phyloP scores from a whole-genome alignment of 2,329 filamentous ascomycete species.

The Xylaria sp. region DNA sequence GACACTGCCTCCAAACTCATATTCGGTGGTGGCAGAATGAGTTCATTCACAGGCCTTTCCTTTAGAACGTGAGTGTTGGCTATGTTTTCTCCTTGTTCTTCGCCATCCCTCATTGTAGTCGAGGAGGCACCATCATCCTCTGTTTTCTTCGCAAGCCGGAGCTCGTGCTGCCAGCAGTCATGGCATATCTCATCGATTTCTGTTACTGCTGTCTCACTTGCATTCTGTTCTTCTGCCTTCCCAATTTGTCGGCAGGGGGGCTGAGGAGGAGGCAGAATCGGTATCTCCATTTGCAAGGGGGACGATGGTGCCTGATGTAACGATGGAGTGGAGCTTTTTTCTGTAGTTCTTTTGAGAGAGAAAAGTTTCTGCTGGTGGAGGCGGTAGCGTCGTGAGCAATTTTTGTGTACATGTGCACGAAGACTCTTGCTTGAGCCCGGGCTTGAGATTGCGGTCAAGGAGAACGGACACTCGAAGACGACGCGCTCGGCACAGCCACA shows the following conservation, averaged over 20 bases:
- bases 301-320: not conserved
- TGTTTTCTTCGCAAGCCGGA: conserved; percentile 4
- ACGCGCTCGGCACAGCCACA: conserved; percentile 43
- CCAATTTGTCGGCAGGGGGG: not conserved
- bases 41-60: conserved; percentile 25
- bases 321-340: not conserved
- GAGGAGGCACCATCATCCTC: not conserved
- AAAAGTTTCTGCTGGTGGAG: conserved; percentile 24
- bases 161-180: conserved; percentile 35
- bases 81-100: not conserved
- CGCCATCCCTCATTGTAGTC: not conserved
- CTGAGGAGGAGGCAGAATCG: not conserved
- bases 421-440: not conserved
- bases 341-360: not conserved
- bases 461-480: conserved; percentile 38
- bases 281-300: not conserved
- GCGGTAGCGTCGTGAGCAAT: conserved; percentile 24
- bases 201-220: not conserved
- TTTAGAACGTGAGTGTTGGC: conserved; percentile 12
- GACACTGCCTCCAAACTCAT: conserved; percentile 1
- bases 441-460: not conserved
- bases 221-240: not conserved
- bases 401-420: not conserved
- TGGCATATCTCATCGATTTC: conserved; percentile 41
- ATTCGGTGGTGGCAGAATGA: not conserved